Evolutionary conservation across 2,329 filamentous ascomycete species (phyloP).

Genomic region (Venturia effusa): DNA sequence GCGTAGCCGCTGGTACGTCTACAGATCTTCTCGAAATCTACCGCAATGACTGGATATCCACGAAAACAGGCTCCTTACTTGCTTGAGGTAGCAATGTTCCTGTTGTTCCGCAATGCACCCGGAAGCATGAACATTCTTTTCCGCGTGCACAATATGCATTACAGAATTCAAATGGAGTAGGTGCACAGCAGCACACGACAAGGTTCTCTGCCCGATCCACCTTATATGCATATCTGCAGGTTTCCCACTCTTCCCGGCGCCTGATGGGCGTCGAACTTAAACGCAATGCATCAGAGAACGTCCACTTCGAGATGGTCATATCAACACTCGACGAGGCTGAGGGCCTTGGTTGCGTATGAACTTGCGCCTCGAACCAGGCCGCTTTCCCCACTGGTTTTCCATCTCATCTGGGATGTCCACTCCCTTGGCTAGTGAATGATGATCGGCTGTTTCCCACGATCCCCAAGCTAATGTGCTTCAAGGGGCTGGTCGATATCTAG

Average conservation of each 20-base stretch:
- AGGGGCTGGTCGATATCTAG: neutral
- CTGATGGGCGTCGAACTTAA: neutral
- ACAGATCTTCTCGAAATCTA: no score
- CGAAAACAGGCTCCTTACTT: no score
- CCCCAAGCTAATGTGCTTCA: neutral
- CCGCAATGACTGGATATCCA: no score
- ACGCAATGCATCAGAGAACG: neutral
- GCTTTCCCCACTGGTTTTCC: neutral
- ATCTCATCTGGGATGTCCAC: neutral
- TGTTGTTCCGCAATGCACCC: no score
- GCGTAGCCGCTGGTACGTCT: no score
- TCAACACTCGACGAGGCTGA: neutral
- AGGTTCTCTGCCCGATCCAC: neutral
- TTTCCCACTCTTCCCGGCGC: neutral
- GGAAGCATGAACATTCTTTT: no score
- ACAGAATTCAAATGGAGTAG: no score
- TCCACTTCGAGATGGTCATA: neutral
- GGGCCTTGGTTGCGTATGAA: neutral
- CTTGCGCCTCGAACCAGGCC: neutral
- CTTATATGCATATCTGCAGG: neutral
- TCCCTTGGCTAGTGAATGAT: neutral
- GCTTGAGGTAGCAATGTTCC: no score
- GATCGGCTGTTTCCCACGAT: neutral
- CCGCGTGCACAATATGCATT: no score
- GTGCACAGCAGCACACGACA: neutral